Evolutionary conservation across 768 basidiomycete genomes (phyloP).

Genomic region (Leccinum subgranulosum): DNA sequence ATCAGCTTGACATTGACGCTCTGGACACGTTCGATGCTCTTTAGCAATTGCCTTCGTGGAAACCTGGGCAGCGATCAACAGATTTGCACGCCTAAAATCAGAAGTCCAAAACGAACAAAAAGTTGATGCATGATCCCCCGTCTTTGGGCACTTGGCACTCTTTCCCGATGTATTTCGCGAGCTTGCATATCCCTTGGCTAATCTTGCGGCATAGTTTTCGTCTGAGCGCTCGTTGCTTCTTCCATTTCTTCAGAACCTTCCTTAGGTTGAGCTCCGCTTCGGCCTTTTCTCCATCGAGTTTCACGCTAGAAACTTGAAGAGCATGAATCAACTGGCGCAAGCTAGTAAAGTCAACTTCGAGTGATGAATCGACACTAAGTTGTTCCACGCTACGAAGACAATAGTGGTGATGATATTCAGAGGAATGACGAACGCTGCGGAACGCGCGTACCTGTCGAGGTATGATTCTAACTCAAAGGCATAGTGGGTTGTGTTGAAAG

Average conservation of each 20-base stretch:
- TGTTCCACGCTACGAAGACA: slow-evolving; percentile 27
- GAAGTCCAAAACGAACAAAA: background rate
- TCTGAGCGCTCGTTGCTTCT: slow-evolving; percentile 34
- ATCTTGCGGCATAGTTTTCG: slow-evolving; percentile 3
- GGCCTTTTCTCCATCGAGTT: slow-evolving; percentile 57
- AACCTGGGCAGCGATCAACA: background rate
- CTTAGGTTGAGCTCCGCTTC: slow-evolving; percentile 39
- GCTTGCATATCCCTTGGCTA: slow-evolving; percentile 32
- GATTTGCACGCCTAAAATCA: background rate
- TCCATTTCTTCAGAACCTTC: no score
- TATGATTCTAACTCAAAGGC: slow-evolving; percentile 61
- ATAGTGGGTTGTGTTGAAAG: slow-evolving; percentile 77
- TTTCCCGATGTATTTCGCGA: no score
- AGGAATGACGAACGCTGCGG: background rate
- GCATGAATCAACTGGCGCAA: slow-evolving; percentile 45
- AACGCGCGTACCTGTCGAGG: slow-evolving; percentile 47
- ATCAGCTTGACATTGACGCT: slow-evolving; percentile 62
- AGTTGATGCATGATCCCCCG: background rate
- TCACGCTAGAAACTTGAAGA: slow-evolving; percentile 49
- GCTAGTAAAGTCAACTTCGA: slow-evolving; percentile 39
- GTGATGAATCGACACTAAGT: slow-evolving; percentile 18
- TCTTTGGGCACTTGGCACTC: background rate
- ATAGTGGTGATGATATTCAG: background rate
- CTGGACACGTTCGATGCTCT: background rate
- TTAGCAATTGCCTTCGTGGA: background rate